These are phyloP conservation scores for Xylariaceae sp. DNA, from an alignment of 2,329 filamentous ascomycete genomes.

Conservation along the genomic window DNA sequence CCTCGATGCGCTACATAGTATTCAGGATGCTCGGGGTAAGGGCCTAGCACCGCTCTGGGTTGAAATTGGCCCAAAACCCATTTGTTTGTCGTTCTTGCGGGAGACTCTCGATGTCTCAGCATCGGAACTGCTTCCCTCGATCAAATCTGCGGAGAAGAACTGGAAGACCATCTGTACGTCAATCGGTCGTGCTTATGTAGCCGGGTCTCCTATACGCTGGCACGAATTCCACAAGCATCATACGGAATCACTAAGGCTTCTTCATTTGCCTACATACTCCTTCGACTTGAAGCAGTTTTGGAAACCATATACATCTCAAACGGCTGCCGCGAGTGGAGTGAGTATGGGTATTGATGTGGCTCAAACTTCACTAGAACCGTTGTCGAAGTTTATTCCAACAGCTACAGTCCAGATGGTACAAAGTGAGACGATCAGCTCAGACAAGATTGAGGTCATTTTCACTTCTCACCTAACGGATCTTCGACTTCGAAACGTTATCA, in stretches of 20 bases:
- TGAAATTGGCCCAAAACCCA: constrained; percentile 70
- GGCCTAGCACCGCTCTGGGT: constrained; percentile 61
- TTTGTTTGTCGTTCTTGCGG: constrained; percentile 64
- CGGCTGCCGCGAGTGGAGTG: constrained; percentile 6
- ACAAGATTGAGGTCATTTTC: constrained; percentile 18
- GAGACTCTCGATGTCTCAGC: constrained; percentile 45
- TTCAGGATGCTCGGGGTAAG: constrained; percentile 51
- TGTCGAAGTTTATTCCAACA: constrained; percentile 9
- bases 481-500: constrained; percentile 13
- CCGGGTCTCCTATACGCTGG: constrained; percentile 69
- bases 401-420: constrained; percentile 15
- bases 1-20: constrained; percentile 55
- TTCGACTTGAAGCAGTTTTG: constrained; percentile 77
- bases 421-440: neutral
- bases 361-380: neutral
- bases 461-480: constrained; percentile 6
- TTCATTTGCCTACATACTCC: constrained; percentile 68
- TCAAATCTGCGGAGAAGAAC: constrained; percentile 58
- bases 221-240: constrained; percentile 67
- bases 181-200: constrained; percentile 56
- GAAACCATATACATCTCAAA: constrained; percentile 51
- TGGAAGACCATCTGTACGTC: constrained; percentile 58
- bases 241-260: constrained; percentile 46
- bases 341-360: neutral
- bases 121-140: constrained; percentile 51